Evolutionary conservation across 805 yeast genomes (phyloP), one percentile per base, ranked within the genome.

Genomic region (Myxozyma mucilagina): DNA sequence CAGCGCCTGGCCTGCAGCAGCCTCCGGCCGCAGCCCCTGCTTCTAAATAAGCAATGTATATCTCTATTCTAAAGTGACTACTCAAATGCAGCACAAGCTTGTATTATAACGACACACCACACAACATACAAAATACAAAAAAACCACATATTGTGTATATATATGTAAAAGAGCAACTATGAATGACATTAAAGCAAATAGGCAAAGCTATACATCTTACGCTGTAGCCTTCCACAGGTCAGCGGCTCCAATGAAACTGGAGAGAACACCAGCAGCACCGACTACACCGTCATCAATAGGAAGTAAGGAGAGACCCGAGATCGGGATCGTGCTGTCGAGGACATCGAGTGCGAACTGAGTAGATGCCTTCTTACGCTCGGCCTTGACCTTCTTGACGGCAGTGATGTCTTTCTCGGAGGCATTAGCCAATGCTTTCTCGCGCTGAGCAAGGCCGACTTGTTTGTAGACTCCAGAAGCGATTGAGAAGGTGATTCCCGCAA

Each of bases 261-360:
- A 90, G 61, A 89, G 76, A 31, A 87, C 81, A 72, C 98, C 98
- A 42, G 94, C 90, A 60, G 86, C 76, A 41, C 96, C 97, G 53
- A 90, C 83, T 45, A 85, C 80, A 53, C 96, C 94, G 68, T 92
- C 97, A 72, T 85, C 83, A 69, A 84, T 77, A 67, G 79, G 79
- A 68, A 87, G 76, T 74, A 78, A 76, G 59, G 82, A 79, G 74
- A 89, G 81, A 56, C 85, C 82, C 74, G 87, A 85, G 71, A 86
- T 76, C 11, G 94, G 96, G 69, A 92, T 86, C 64, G 87, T 79
- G 65, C 83, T 72, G 75, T 92, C 97, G 63, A 87, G 80, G 10
- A 81, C 72, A 72, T 90, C 93, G 89, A 93, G 89, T 34, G 87
- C 74, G 62, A 90, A 76, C 75, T 85, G 89, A 69, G 86, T 81